phyloP scores from a whole-genome alignment of 768 basidiomycete genomes.

The Paxillus ammoniavirescens region DNA sequence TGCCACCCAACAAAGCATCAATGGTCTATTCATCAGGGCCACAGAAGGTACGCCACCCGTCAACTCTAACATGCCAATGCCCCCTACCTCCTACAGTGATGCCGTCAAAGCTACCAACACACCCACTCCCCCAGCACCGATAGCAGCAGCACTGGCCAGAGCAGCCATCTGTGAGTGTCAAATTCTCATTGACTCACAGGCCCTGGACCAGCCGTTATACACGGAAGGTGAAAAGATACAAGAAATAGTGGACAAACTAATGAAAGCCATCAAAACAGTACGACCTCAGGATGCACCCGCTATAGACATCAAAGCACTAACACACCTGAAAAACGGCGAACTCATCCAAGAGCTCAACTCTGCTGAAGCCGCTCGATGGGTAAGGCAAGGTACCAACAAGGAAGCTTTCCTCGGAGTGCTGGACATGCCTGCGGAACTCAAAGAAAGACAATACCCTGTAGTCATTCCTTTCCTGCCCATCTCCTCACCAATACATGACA shows the following conservation, averaged over 20 bases:
- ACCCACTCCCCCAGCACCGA: too few relatives aligned
- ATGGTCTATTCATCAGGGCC: background rate
- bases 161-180: background rate
- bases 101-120: background rate
- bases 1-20: background rate
- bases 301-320: background rate
- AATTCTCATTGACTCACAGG: background rate
- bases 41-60: background rate
- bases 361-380: rapidly evolving
- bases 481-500: background rate
- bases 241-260: too few relatives aligned
- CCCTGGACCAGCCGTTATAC: background rate
- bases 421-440: rapidly evolving
- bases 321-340: background rate
- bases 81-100: background rate
- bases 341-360: background rate
- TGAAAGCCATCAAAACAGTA: background rate
- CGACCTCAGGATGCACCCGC: background rate
- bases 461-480: background rate
- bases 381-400: background rate
- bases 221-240: background rate
- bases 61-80: background rate
- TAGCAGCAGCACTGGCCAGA: background rate
- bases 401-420: background rate
- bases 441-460: background rate